Evolutionary conservation across 768 basidiomycete genomes (phyloP), one percentile per base, ranked within the genome.

Genomic region (Leccinum imitatum): DNA sequence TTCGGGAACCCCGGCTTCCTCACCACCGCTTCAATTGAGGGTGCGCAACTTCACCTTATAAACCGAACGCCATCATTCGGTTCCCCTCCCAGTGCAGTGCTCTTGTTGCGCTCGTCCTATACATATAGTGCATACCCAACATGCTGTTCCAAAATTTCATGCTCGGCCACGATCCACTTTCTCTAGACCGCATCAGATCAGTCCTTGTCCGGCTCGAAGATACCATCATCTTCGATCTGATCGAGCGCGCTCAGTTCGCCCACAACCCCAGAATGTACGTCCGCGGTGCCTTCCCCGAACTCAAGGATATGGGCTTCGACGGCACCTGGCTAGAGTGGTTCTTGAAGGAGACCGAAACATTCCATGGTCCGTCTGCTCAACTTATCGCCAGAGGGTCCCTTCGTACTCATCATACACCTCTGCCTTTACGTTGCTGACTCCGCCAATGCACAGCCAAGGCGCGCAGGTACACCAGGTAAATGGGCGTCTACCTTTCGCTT

Each of bases 261-360:
- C 89, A 93, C 71, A 98, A 98, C 70, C 87, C 90, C 21, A 84
- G 82, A 61, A 95, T 97, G 59, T 99, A 99, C 77, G 79, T 87
- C 55, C 82, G 81, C 15, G 90, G 87, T 23, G 87, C 83, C 2
- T 92, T 98, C 76, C 74, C 85, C 37, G 91, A 95, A 74, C 81
- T 97, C 46, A 80, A 79, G 44, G 82, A 86, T 44, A 73, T 86
- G 33, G 88, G 87, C 0, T 95, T 94, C 73, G 68, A 83, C 5
- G 93, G 93, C 3, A 93, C 87, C 62, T 98, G 95, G 95, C 80
- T 99, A 3, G 91, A 98, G 60, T 99, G 97, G 97, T 95, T 99
- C 76, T 78, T 99, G 76, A 88, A 89, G 67, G 96, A 98, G 76
- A 98, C 81, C 0, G 97, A 99, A 78, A 82, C 83, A 1, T 97